phyloP scores from a whole-genome alignment of 2,329 filamentous ascomycete species.

The Fusarium globosum region DNA sequence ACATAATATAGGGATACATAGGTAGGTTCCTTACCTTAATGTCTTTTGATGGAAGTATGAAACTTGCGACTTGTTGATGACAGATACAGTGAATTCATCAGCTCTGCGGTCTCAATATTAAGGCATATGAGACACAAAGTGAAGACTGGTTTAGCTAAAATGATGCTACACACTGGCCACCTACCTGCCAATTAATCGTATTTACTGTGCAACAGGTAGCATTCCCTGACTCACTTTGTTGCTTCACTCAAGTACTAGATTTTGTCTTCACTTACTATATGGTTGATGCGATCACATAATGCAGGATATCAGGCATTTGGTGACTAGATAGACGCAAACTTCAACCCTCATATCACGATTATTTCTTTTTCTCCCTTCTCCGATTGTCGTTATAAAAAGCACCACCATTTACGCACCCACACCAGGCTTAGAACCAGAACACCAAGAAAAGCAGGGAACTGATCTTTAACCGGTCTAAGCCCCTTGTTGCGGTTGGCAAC shows the following conservation, averaged over 20 bases:
- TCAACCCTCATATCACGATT: background rate
- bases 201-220: background rate
- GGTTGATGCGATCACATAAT: conserved; percentile 3
- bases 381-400: background rate
- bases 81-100: background rate
- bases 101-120: background rate
- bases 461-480: conserved; percentile 31
- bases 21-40: background rate
- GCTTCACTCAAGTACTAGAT: background rate
- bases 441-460: conserved; percentile 23
- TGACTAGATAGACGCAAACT: background rate
- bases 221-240: background rate
- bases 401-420: background rate
- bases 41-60: background rate
- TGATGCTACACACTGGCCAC: background rate
- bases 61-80: conserved; percentile 7
- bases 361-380: background rate
- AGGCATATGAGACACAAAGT: background rate
- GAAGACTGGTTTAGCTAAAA: background rate
- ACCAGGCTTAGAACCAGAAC: conserved; percentile 19
- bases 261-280: background rate
- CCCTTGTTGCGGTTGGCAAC: conserved; percentile 21
- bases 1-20: too few relatives aligned
- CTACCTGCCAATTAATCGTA: background rate
- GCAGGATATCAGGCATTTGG: background rate